These are phyloP conservation scores for Rhizophagus clarus DNA, from an alignment of 192 early-diverging fungal genomes.

Conservation along the genomic window DNA sequence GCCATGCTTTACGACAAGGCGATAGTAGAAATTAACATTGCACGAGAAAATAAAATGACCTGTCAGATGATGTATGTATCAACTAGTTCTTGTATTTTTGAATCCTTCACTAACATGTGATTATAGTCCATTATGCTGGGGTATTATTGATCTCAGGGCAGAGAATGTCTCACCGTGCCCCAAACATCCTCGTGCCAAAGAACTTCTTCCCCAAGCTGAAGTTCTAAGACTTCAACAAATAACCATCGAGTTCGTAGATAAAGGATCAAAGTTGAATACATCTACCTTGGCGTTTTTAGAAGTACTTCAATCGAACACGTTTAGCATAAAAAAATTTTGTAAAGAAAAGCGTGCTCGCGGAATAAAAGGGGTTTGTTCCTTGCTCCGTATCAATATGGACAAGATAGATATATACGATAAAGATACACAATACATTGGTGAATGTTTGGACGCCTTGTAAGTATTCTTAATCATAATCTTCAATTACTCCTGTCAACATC, in stretches of 20 bases:
- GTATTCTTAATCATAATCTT: constrained; percentile 2
- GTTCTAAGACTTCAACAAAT: not conserved
- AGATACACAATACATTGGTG: constrained; percentile 21
- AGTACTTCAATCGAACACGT: not conserved
- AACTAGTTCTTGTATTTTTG: no score
- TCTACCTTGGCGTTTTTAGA: not conserved
- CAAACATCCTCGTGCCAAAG: not conserved
- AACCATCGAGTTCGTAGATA: not conserved
- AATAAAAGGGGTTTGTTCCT: not conserved
- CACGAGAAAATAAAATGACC: no score
- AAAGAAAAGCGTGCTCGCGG: constrained; percentile 4
- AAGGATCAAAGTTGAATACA: not conserved
- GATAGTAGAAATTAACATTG: no score
- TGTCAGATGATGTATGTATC: no score
- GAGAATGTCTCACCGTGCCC: not conserved
- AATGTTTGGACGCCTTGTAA: constrained; percentile 16
- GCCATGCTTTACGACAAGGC: no score
- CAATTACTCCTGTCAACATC: not conserved
- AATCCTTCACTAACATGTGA: no score
- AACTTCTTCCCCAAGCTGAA: not conserved
- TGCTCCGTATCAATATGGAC: not conserved
- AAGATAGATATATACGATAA: constrained; percentile 11
- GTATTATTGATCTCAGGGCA: not conserved
- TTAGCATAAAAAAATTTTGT: not conserved
- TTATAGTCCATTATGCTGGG: not conserved